phyloP scores from a whole-genome alignment of 1,284 basidiomycete genomes.

The Moesziomyces globuligerus region DNA sequence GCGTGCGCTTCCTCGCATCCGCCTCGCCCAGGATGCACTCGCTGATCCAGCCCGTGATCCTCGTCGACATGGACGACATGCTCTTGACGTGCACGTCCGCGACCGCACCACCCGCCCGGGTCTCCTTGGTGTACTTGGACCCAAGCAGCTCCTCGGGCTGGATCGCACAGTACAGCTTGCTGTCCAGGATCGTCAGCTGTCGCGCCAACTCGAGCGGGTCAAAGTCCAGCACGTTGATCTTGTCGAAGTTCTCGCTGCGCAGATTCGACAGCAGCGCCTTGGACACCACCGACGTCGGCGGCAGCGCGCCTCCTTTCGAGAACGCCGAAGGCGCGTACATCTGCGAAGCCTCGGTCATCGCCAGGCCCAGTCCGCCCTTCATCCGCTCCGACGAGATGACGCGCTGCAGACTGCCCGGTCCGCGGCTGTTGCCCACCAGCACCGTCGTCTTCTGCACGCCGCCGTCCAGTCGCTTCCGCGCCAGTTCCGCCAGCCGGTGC shows the following conservation, averaged over 20 bases:
- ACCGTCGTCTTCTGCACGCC: slow-evolving; percentile 44
- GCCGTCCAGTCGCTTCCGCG: slow-evolving; percentile 45
- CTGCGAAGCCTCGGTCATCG: slow-evolving; percentile 46
- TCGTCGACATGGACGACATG: slow-evolving; percentile 69
- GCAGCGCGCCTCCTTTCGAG: slow-evolving; percentile 42
- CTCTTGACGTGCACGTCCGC: slow-evolving; percentile 64
- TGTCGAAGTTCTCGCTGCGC: slow-evolving; percentile 69
- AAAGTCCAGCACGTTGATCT: slow-evolving; percentile 84
- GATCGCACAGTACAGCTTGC: slow-evolving; percentile 66
- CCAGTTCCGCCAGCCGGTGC: slow-evolving; percentile 67
- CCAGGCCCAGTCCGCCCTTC: slow-evolving; percentile 32
- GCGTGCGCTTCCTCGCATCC: slow-evolving; percentile 67
- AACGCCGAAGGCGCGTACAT: slow-evolving; percentile 57
- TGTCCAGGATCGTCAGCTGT: slow-evolving; percentile 70
- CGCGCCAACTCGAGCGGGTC: slow-evolving; percentile 75
- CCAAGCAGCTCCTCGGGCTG: slow-evolving; percentile 68
- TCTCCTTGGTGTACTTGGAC: slow-evolving; percentile 62
- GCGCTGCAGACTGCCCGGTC: slow-evolving; percentile 55
- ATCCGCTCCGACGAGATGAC: slow-evolving; percentile 65
- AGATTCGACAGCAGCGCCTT: slow-evolving; percentile 75
- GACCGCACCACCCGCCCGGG: slow-evolving; percentile 27
- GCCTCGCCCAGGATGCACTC: slow-evolving; percentile 69
- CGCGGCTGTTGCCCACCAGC: slow-evolving; percentile 41
- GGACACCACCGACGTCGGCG: slow-evolving; percentile 79
- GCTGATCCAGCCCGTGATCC: slow-evolving; percentile 70